These are phyloP conservation scores for Gossypium stocksii DNA, from an alignment of 345 rosid species.

Conservation along the genomic window DNA sequence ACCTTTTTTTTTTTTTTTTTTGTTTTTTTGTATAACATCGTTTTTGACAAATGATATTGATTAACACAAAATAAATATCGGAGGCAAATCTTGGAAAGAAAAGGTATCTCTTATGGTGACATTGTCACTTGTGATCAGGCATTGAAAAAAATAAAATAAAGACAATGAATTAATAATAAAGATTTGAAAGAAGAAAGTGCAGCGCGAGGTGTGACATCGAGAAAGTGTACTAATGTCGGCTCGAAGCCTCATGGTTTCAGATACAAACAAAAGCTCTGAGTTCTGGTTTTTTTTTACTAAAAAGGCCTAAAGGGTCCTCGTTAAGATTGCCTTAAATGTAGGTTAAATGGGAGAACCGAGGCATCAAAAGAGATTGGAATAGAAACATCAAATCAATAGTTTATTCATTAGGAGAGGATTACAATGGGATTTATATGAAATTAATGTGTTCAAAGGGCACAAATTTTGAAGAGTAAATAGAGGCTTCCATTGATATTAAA, in stretches of 20 bases:
- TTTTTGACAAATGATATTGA: not conserved
- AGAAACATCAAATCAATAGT: slow-evolving; percentile 43
- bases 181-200: too few species aligned
- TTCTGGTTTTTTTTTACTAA: not conserved
- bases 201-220: slow-evolving; percentile 31
- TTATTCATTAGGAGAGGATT: slow-evolving; percentile 25
- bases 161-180: too few species aligned
- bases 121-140: too few species aligned
- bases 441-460: slow-evolving; percentile 52
- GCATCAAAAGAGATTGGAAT: slow-evolving; percentile 26
- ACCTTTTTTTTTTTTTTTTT: not conserved
- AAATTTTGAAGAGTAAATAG: slow-evolving; percentile 34
- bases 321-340: too few species aligned
- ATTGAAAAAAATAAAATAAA: too few species aligned
- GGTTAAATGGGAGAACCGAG: slow-evolving; percentile 11
- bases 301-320: not conserved
- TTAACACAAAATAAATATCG: not conserved
- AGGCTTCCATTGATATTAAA: slow-evolving; percentile 51
- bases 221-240: slow-evolving; percentile 31
- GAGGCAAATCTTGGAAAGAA: too few species aligned
- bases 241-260: slow-evolving; percentile 7
- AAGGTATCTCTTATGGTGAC: too few species aligned
- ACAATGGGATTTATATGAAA: slow-evolving; percentile 30
- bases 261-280: slow-evolving; percentile 20
- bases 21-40: too few species aligned